These are phyloP conservation scores for Oenanthe sinensis DNA, from an alignment of 129 eudicot species.

Conservation along the genomic window DNA sequence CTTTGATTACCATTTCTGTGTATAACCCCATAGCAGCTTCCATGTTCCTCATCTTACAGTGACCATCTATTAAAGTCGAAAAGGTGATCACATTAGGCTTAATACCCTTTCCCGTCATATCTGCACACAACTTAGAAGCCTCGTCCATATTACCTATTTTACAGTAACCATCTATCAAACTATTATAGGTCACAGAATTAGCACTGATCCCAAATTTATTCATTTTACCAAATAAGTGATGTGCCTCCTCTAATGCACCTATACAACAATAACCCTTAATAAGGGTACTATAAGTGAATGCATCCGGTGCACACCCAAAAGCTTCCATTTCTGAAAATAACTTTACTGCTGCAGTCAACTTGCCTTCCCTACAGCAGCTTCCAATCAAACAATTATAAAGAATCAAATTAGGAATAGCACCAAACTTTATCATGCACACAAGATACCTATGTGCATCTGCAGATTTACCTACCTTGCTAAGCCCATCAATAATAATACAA, in stretches of 20 bases:
- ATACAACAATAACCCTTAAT: constrained; percentile 50
- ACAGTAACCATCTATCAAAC: constrained; percentile 54
- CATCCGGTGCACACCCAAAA: constrained; percentile 42
- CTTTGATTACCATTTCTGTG: constrained; percentile 72
- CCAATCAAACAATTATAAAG: constrained; percentile 64
- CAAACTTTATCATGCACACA: constrained; percentile 49
- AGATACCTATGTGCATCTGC: constrained; percentile 47
- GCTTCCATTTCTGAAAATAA: constrained; percentile 54
- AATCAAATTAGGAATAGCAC: constrained; percentile 52
- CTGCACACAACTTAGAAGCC: constrained; percentile 62
- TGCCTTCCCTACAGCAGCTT: constrained; percentile 45
- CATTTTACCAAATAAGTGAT: constrained; percentile 42
- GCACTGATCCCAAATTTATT: constrained; percentile 29
- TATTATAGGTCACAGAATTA: constrained; percentile 56
- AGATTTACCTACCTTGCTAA: constrained; percentile 41
- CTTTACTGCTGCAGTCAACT: constrained; percentile 41
- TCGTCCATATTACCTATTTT: constrained; percentile 51
- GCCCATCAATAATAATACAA: constrained; percentile 45
- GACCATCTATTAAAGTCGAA: constrained; percentile 67
- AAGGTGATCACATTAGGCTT: constrained; percentile 59
- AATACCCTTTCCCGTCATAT: constrained; percentile 57
- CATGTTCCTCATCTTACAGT: constrained; percentile 46
- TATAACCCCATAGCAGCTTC: constrained; percentile 76
- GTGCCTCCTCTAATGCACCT: constrained; percentile 57
- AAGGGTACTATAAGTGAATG: constrained; percentile 54